Evolutionary conservation across 148 eudicot species (phyloP).

Genomic region (Selenicereus undatus): DNA sequence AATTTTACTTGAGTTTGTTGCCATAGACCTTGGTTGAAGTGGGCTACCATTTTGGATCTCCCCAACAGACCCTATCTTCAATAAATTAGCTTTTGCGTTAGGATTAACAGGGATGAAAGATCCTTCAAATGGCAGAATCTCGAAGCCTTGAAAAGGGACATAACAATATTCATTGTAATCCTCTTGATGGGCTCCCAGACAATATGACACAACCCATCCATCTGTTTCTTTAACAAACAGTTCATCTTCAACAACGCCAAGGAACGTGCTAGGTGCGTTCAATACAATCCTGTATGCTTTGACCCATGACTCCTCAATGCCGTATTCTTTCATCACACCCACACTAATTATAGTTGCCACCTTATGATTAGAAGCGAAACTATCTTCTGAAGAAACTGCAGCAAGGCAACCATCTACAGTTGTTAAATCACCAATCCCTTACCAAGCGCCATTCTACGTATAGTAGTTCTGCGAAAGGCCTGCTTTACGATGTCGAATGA

Average conservation of each 20-base stretch:
- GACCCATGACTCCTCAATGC: neutral
- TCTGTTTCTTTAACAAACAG: neutral
- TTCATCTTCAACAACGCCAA: conserved; percentile 2
- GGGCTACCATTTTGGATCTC: no score
- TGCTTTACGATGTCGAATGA: neutral
- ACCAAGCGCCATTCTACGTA: neutral
- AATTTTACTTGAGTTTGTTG: no score
- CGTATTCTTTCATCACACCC: conserved; percentile 3
- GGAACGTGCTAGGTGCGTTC: neutral
- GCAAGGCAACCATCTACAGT: conserved; percentile 4
- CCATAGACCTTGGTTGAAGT: no score
- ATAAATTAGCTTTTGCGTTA: neutral
- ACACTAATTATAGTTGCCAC: neutral
- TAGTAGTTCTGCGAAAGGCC: neutral
- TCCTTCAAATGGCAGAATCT: neutral
- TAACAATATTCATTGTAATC: neutral
- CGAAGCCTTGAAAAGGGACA: neutral
- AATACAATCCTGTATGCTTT: neutral
- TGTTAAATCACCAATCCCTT: neutral
- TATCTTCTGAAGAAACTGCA: neutral
- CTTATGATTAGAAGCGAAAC: no score
- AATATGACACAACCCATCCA: neutral
- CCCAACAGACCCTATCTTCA: neutral
- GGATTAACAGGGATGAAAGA: neutral
- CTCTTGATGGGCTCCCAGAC: neutral